Conservation (phyloP, 139 green algal genomes). For the Limnomonas spitsbergensis region DNA sequence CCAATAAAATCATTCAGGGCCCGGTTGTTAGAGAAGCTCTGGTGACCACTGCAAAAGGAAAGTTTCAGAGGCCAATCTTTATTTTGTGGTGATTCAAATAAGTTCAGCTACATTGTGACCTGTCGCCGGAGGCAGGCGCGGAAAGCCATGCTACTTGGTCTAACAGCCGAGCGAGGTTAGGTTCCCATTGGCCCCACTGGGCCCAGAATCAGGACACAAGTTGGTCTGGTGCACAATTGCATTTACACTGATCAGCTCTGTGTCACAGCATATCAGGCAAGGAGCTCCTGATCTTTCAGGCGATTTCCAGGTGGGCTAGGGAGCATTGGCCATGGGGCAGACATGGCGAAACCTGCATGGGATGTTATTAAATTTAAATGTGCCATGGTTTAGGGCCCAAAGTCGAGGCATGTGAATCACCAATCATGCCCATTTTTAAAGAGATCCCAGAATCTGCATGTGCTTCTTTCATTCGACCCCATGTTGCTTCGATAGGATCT, state of each 20-base stretch:
- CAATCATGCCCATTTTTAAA: background rate
- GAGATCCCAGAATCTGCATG: background rate
- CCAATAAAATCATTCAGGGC: constrained; percentile 88
- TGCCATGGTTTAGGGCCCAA: background rate
- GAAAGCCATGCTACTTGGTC: too few species aligned
- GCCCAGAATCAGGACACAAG: too few species aligned
- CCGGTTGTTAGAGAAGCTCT: constrained; percentile 90
- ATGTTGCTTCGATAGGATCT: constrained; percentile 18
- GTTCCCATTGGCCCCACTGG: too few species aligned
- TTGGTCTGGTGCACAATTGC: too few species aligned
- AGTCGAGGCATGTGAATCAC: background rate
- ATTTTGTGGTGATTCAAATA: background rate
- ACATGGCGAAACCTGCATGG: too few species aligned
- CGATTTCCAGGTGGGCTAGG: too few species aligned
- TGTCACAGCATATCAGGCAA: too few species aligned
- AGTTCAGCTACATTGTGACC: background rate
- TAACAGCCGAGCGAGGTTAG: too few species aligned
- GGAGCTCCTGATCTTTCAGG: too few species aligned
- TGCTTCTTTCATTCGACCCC: background rate
- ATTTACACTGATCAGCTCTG: too few species aligned
- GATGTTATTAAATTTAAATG: too few species aligned
- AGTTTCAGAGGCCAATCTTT: constrained; percentile 10
- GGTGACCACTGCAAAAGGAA: constrained; percentile 63
- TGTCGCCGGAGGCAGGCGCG: background rate
- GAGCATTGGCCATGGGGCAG: too few species aligned